Evolutionary conservation across 2,329 filamentous ascomycete genomes (phyloP), one percentile per base, ranked within the genome.

Genomic region (Aspergillus novoparasiticus): DNA sequence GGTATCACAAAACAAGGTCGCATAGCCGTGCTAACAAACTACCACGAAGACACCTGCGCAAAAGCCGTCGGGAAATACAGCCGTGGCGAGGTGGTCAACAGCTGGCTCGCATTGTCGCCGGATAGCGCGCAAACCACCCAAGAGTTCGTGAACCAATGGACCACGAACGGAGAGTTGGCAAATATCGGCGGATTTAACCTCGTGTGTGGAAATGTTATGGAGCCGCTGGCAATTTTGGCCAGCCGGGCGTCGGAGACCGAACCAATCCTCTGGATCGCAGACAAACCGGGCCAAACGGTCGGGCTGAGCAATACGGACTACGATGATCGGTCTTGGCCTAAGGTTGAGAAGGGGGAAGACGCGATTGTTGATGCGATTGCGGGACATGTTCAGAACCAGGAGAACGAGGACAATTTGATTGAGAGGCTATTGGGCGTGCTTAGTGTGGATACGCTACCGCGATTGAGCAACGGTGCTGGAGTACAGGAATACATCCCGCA

Each of bases 111-210:
- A n/a, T 74, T 79, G 23, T 70, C 78, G 6, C 75, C 78, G 2
- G 72, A 75, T 6, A 67, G 68, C 48, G 60, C 72, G 11, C 78
- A 82, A 59, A 72, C 71, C 1, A 80, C 84, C 0, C 77, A 82
- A 43, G 75, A 81, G 2, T 87, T 86, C 62, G 82, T 84, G 1
- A 75, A 79, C 58, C 73, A 81, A 16, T 77, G 87, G 64, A 80
- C 87, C 30, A 78, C 83, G 45, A 79, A 81, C 51, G 80, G 82
- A 5, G 79, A 80, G 1, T 79, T 85, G 6, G 76, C 82, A 62
- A 82, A 84, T 57, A 84, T 87, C 0, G 86, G 86, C 2, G 86
- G 86, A 3, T 88, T 88, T 71, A 87, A 84, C 62, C 75, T 89
- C 9, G 78, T 85, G 2, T 87, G 85, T 70, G 86, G 86, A 0